Base-by-base conservation (phyloP, 129 eudicot species). In the Mikania micrantha region DNA sequence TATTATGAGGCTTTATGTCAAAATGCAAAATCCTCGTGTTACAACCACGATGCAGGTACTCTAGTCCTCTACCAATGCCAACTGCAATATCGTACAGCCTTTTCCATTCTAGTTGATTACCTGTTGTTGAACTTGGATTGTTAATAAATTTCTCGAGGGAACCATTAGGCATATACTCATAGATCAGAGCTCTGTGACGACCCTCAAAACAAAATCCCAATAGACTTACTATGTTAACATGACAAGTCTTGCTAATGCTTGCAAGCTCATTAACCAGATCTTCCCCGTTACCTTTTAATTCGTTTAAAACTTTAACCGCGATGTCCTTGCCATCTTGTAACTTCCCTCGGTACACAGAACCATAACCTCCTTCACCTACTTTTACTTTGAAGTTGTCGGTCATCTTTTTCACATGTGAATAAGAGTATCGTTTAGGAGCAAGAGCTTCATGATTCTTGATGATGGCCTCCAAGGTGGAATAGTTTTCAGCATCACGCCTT, bases 361-460 rank as follows among this genome's bases (percentile, higher is more conserved):
- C 86, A 50, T 47, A 75, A 32, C 84, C 90, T 71, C 90, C 90
- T 74, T 78, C 57, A 1, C 86, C 90, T 8, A 85, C 60, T 38
- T 78, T 75, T 45, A 70, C 60, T 38, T 52, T 75, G 61, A 84
- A 78, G 42, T 70, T 60, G 7, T 60, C 68, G 41, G 90, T 84
- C 66, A 81, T 78, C 64, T 69, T 75, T 60, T 77, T 77, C 60
- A 84, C 44, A 12, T 64, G 17, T 31, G 78, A 41, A 66, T 80
- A 80, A 13, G 57, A 25, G 82, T 81, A 84, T 42, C 84, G 72
- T 70, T 69, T 74, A 15, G 76, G 83, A 66, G 82, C 79, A 48
- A 79, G 68, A 69, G 81, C 52, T 29, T 67, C 80, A 21, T 67
- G 42, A 32, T 64, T 73, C 57, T 79, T 62, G 22, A 83, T 35